Conservation (phyloP, 129 eudicot genomes). For the Logfia minima region DNA sequence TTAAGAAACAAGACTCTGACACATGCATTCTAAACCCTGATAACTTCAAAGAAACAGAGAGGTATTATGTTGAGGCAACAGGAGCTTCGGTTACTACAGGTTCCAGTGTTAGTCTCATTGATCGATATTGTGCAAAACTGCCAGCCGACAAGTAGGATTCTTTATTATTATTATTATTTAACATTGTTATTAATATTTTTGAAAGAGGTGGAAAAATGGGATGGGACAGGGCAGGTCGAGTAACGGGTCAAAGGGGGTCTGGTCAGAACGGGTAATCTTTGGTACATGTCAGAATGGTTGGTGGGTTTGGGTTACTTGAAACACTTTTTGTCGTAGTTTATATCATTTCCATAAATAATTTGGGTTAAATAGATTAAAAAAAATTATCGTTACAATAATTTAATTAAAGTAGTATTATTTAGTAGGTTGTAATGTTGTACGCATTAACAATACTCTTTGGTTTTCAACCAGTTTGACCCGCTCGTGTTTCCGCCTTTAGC, state of each 20-base stretch:
- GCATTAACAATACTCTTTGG: neutral
- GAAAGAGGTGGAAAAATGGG: constrained; percentile 12
- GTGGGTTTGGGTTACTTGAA: constrained; percentile 13
- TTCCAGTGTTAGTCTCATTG: constrained; percentile 60
- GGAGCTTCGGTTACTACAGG: constrained; percentile 68
- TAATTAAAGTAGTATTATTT: neutral
- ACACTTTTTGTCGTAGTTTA: neutral
- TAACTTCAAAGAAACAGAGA: constrained; percentile 35
- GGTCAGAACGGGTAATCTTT: neutral
- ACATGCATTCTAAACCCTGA: constrained; percentile 34
- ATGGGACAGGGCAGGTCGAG: neutral
- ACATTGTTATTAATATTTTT: neutral
- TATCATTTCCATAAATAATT: neutral
- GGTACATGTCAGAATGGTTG: neutral
- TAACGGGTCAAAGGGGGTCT: constrained; percentile 11
- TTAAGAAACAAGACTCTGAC: constrained; percentile 44
- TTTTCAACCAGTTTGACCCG: neutral
- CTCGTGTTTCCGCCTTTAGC: neutral
- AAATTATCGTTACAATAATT: neutral
- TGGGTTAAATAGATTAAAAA: neutral
- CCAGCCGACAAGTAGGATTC: constrained; percentile 54
- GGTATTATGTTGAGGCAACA: constrained; percentile 55
- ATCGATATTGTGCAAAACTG: constrained; percentile 61
- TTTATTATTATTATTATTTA: neutral
- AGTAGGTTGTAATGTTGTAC: neutral